phyloP scores from a whole-genome alignment of 768 basidiomycete species.

The Calocera cornea region DNA sequence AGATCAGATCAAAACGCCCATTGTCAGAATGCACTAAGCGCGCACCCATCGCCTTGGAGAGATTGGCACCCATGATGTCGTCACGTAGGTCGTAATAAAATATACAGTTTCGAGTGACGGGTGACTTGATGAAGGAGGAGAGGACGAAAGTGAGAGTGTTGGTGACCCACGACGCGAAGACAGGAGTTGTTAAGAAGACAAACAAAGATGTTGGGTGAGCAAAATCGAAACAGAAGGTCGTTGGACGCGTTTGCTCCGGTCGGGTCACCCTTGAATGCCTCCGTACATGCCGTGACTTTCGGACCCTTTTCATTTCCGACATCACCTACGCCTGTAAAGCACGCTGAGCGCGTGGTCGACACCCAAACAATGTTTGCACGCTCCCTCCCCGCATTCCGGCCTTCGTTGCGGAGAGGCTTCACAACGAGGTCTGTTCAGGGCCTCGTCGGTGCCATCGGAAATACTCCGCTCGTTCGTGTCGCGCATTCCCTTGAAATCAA shows the following conservation, averaged over 20 bases:
- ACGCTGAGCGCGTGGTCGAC: neutral
- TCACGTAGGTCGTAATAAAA: neutral
- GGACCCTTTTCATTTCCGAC: constrained; percentile 5
- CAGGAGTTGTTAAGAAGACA: neutral
- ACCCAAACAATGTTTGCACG: neutral
- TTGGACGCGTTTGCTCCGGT: neutral
- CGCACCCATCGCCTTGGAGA: constrained; percentile 71
- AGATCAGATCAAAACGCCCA: neutral
- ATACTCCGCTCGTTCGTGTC: constrained; percentile 70
- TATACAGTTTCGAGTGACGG: neutral
- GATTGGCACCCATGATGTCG: constrained; percentile 63
- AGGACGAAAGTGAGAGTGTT: neutral
- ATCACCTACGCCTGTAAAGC: neutral
- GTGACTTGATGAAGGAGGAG: neutral
- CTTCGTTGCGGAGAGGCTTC: neutral
- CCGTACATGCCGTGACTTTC: neutral
- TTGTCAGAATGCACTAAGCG: neutral
- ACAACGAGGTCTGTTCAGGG: constrained; percentile 39
- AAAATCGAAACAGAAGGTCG: constrained; percentile 7
- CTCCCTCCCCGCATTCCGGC: constrained; percentile 1
- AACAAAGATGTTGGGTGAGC: neutral
- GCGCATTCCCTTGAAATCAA: neutral
- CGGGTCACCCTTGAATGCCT: constrained; percentile 3
- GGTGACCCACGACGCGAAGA: neutral
- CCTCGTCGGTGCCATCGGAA: constrained; percentile 79